Base-by-base conservation (phyloP, 148 eudicot species). In the Vaccinium macrocarpon region DNA sequence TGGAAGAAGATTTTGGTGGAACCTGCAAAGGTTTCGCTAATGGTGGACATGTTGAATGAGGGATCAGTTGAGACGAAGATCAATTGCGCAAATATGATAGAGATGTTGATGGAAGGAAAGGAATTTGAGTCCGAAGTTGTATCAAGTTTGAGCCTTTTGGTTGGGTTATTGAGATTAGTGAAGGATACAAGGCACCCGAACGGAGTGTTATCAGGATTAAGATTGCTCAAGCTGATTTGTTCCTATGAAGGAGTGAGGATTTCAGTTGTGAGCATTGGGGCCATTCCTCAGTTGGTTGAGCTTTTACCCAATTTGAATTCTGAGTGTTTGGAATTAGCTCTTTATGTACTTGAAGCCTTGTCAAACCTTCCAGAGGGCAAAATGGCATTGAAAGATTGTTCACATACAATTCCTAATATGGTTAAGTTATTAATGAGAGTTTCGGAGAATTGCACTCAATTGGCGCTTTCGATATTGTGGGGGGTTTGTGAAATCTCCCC, bases 31-130 rank as follows among this genome's bases (percentile, higher is more conserved):
- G 84, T 95, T 23, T 95, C 98, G 0, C 86, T 94, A 80, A 88
- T 95, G 90, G 93, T 95, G 71, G 98, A 95, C 87, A 90, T 93
- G 88, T 88, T 95, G 91, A 95, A 95, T 25, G 98, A 95, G 80
- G 98, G 98, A 2, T 94, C 97, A 4, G 89, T 91, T 56, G 98
- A 95, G 78, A 94, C 98, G 2, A 95, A 94, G 85, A 78, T 95
- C 23, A 94, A 92, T 79, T 95, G 98, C 52, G 87, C 94, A 0
- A 84, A 79, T 61, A 86, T 95, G 88, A 91, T 95, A n/a, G 90
- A 90, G 77, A 82, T 76, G 62, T 88, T 95, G 88, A 92, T 93
- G 86, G 89, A 82, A 13, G 88, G 84, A 29, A 81, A 86, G 16
- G 91, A 90, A 80, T 91, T 88, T 8, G 90, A 92, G 48, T 86